A percentile compares a stretch with the other conserved stretches of the same genome.
These are phyloP conservation scores for Friedmanniomyces simplex DNA, from an alignment of 495 filamentous ascomycete species.

Conservation along the genomic window DNA sequence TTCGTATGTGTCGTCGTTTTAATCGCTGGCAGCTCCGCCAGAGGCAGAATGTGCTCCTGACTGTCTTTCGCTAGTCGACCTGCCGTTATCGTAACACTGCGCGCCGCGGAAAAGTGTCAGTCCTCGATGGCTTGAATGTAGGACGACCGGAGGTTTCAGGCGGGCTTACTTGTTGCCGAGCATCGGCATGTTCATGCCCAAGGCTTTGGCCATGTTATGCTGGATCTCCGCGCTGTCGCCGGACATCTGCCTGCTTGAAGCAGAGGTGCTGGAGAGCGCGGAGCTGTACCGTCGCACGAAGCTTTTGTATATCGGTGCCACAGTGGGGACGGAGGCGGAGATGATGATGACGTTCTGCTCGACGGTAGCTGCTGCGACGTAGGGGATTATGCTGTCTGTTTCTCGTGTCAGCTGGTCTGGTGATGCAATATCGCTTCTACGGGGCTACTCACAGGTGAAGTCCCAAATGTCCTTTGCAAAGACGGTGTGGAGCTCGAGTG, in stretches of 20 bases:
- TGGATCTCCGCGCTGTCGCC: slow-evolving; percentile 5
- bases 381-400: not conserved
- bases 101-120: not conserved
- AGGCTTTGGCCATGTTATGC: slow-evolving; percentile 1
- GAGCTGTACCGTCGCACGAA: not conserved
- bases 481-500: not conserved
- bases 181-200: slow-evolving; percentile 5
- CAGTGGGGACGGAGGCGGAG: slow-evolving; percentile 2
- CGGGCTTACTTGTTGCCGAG: not conserved
- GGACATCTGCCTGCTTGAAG: not conserved
- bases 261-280: not conserved
- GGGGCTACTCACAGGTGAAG: not conserved
- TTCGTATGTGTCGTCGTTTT: slow-evolving; percentile 1
- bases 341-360: slow-evolving; percentile 5
- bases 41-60: slow-evolving; percentile 2
- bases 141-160: not conserved
- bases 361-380: not conserved
- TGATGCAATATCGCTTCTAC: not conserved
- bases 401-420: not conserved
- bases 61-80: not conserved
- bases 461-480: not conserved
- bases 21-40: not conserved
- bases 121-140: not conserved
- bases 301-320: slow-evolving; percentile 5
- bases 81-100: not conserved